Conservation (phyloP, 2,329 filamentous ascomycete genomes). For the Pseudogymnoascus sp. region DNA sequence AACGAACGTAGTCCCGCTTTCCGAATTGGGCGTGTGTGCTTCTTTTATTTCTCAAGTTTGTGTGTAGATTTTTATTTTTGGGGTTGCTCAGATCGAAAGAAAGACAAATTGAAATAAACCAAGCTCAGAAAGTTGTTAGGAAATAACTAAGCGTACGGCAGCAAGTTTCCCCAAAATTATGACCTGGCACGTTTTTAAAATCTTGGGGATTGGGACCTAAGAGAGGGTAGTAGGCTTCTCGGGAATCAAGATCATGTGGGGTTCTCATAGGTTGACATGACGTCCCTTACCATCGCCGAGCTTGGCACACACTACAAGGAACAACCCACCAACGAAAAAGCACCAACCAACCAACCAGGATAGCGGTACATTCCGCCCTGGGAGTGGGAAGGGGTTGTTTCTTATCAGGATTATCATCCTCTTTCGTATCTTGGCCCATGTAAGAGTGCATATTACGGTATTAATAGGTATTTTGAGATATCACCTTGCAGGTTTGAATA, state of each 20-base stretch:
- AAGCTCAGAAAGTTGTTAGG: no score
- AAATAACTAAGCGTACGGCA: background rate
- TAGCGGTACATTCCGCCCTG: background rate
- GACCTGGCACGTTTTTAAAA: background rate
- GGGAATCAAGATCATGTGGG: background rate
- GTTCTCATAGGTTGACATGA: slow-evolving; percentile 7
- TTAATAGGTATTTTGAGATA: background rate
- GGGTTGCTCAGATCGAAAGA: background rate
- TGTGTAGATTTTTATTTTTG: background rate
- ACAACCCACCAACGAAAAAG: background rate
- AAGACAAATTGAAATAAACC: background rate
- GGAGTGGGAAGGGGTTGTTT: background rate
- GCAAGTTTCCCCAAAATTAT: background rate
- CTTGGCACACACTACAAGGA: background rate
- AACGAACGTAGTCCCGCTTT: background rate
- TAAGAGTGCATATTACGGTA: background rate
- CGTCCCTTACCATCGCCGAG: background rate
- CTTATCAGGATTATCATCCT: background rate
- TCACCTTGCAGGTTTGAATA: background rate
- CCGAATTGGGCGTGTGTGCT: no score
- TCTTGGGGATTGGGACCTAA: background rate
- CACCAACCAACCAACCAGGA: background rate
- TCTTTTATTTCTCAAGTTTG: no score
- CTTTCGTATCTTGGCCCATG: background rate
- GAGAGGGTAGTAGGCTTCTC: background rate